A percentile compares a stretch with the other conserved stretches of the same genome.
These are phyloP conservation scores for Gigaspora rosea DNA, from an alignment of 192 early-diverging fungal species.

Conservation along the genomic window DNA sequence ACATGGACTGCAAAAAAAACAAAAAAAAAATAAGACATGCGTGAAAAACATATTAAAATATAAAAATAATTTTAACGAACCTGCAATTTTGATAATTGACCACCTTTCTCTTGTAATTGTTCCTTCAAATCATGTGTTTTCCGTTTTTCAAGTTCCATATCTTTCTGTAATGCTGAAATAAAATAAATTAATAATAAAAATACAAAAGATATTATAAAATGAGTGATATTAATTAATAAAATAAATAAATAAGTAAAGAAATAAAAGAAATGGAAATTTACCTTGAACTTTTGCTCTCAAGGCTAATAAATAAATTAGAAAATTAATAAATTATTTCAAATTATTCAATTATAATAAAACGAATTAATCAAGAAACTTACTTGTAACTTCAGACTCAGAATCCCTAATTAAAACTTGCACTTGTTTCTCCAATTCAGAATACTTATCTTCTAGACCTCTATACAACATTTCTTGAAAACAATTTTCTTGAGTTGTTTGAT, in stretches of 20 bases:
- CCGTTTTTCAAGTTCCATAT: constrained; percentile 29
- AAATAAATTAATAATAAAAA: not conserved
- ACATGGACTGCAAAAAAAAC: constrained; percentile 3
- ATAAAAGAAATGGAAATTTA: not conserved
- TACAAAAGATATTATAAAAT: not conserved
- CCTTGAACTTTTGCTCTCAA: constrained; percentile 17
- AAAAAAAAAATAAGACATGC: not conserved
- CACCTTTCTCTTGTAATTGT: constrained; percentile 28
- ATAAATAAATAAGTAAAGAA: not conserved
- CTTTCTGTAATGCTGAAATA: constrained; percentile 29
- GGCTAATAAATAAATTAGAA: not conserved
- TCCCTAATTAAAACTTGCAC: constrained; percentile 40
- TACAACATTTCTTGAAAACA: constrained; percentile 42
- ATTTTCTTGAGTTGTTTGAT: constrained; percentile 64
- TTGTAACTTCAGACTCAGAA: constrained; percentile 33
- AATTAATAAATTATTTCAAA: too few relatives aligned
- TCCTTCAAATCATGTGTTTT: constrained; percentile 26
- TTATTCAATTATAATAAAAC: not conserved
- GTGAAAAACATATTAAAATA: too few relatives aligned
- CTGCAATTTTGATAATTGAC: constrained; percentile 32
- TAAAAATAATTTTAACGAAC: not conserved
- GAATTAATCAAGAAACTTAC: constrained; percentile 17
- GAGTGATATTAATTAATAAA: not conserved
- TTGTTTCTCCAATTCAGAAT: constrained; percentile 37
- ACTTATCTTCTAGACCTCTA: constrained; percentile 44